These are phyloP conservation scores for Solanum clarkiae DNA, from an alignment of 257 asterid species.

Conservation along the genomic window DNA sequence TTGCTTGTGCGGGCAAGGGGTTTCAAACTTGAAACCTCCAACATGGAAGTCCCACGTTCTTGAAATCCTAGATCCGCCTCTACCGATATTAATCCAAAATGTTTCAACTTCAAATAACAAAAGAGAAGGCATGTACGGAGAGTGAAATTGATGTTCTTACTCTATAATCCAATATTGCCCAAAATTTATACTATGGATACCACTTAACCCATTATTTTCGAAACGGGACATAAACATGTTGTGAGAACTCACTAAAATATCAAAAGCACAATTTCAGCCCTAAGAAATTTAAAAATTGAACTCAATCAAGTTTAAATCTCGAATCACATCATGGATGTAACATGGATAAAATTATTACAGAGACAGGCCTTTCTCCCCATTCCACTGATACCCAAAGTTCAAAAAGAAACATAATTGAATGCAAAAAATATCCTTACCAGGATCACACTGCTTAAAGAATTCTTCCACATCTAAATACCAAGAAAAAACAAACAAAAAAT, in stretches of 20 bases:
- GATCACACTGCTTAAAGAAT: conserved; percentile 32
- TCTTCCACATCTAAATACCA: conserved; percentile 26
- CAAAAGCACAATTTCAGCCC: background rate
- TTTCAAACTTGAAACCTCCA: no score
- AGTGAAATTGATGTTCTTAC: background rate
- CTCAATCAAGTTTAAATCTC: background rate
- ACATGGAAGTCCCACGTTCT: background rate
- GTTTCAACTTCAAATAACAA: background rate
- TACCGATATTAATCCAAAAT: background rate
- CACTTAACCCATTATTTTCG: background rate
- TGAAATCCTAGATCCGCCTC: background rate
- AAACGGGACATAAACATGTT: background rate
- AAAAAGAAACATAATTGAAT: background rate
- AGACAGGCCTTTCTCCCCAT: background rate
- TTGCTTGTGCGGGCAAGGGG: no score
- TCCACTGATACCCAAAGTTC: background rate
- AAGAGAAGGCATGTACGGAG: background rate
- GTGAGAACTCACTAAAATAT: background rate
- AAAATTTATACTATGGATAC: background rate
- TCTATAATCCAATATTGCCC: background rate
- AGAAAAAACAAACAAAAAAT: background rate
- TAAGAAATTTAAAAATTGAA: background rate
- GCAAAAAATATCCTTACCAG: conserved; percentile 10
- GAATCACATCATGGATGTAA: background rate
- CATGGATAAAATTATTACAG: background rate